phyloP scores from a whole-genome alignment of 106 monocot species.

The Acanthochlamys bracteata region DNA sequence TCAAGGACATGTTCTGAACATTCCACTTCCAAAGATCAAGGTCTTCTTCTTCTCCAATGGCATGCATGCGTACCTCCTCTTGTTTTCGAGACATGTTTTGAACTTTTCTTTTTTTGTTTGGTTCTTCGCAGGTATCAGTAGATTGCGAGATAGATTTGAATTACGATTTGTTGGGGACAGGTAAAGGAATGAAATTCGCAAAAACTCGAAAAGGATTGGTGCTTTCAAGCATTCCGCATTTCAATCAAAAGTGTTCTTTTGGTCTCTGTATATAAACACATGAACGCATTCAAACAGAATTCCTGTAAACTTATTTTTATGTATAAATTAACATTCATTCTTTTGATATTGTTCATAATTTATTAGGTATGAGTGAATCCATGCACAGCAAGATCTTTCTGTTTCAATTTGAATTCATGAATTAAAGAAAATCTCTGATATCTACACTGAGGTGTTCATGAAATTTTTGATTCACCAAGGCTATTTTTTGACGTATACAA shows the following conservation, averaged over 20 bases:
- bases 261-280: constrained; percentile 10
- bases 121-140: constrained; percentile 9
- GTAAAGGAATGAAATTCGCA: constrained; percentile 4
- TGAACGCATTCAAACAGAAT: too few species aligned
- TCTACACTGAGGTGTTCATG: too few species aligned
- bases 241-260: constrained; percentile 23
- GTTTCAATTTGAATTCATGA: too few species aligned
- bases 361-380: too few species aligned
- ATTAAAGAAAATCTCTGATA: too few species aligned
- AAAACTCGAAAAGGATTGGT: constrained; percentile 20
- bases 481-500: too few species aligned
- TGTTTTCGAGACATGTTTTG: background rate
- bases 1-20: constrained; percentile 10
- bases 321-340: too few species aligned
- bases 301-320: too few species aligned
- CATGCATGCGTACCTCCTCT: background rate
- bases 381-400: too few species aligned
- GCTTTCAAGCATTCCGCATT: constrained; percentile 22
- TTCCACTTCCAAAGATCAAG: constrained; percentile 23
- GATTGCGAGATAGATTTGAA: constrained; percentile 19
- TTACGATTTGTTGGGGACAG: constrained; percentile 4
- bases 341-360: too few species aligned
- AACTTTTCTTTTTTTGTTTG: background rate
- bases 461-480: too few species aligned
- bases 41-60: background rate